Evolutionary conservation across 805 yeast genomes (phyloP), one percentile per base, ranked within the genome.

Genomic region (Suhomyces vadensis): DNA sequence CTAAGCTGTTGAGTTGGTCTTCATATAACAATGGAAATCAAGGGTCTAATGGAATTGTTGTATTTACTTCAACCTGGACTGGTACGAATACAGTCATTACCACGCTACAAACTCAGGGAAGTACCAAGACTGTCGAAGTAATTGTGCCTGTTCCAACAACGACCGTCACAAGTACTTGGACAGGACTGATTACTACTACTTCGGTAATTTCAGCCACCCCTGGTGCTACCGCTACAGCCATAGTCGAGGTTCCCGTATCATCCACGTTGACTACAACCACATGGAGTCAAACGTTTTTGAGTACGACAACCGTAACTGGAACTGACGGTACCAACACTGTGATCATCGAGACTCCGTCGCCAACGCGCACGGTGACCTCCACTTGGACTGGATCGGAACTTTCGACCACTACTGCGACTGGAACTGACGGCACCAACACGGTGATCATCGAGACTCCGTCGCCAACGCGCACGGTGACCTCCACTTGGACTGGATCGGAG

Each of bases 11-110:
- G 2, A 37, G 7, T 37, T 48, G 50, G 50, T 27, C 37, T 6
- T 2, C 36, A 6, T 43, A 39, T 14, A 20, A 10, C 9, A 46
- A 43, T 17, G 41, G 36, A 29, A 38, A 21, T 3, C 26, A 47
- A 13, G 50, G 39, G 6, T 37, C 46, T 6, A 22, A 46, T 31
- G 52, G 52, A 25, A 20, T 25, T 7, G 50, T 41, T 6, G 31
- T 49, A 19, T 22, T 44, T 16, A 49, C 54, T 4, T 13, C 16
- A 3, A 48, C 65, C 16, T 54, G 54, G 49, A 48, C 58, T 19
- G 61, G 56, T 8, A 13, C 58, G 1, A 41, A 51, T 2, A 53
- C 62, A 13, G 46, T 52, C 8, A 57, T 61, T 2, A 61, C 65
- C 8, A 36, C 51, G 21, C 44, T 47, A 24, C 21, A 9, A 21